Evolutionary conservation across 129 eudicot species (phyloP).

Genomic region (Chrysanthemum seticuspe): DNA sequence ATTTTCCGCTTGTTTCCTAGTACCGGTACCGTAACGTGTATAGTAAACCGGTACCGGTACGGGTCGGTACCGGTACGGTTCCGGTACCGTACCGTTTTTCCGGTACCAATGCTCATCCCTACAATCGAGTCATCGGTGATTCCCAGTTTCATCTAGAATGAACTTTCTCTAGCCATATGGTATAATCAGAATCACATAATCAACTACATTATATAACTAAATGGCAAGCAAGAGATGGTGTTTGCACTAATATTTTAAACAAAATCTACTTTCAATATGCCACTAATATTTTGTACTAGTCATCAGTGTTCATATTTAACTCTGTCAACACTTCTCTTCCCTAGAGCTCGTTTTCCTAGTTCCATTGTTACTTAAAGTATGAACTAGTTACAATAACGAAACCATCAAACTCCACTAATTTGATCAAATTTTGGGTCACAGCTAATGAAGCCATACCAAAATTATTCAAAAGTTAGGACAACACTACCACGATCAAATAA

Average conservation of each 20-base stretch:
- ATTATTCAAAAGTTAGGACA: neutral
- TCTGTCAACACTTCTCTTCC: neutral
- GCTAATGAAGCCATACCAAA: neutral
- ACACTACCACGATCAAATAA: conserved; percentile 5
- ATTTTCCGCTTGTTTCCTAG: too few relatives aligned
- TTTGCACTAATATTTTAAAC: neutral
- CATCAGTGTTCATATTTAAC: neutral
- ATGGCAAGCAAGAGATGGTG: neutral
- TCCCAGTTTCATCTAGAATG: too few relatives aligned
- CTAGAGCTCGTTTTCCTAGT: neutral
- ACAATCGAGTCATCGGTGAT: conserved; percentile 1
- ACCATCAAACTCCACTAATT: neutral
- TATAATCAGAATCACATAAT: neutral
- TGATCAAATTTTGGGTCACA: neutral
- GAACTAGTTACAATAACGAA: neutral
- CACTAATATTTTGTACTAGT: neutral
- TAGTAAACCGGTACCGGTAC: too few relatives aligned
- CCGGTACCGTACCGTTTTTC: too few relatives aligned
- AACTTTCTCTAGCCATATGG: neutral
- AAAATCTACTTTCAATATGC: neutral
- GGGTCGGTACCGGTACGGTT: too few relatives aligned
- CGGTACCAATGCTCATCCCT: too few relatives aligned
- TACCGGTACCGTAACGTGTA: too few relatives aligned
- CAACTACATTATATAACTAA: neutral
- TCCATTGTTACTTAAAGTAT: neutral